Conservation (phyloP, 345 rosid genomes). For the Murraya paniculata region DNA sequence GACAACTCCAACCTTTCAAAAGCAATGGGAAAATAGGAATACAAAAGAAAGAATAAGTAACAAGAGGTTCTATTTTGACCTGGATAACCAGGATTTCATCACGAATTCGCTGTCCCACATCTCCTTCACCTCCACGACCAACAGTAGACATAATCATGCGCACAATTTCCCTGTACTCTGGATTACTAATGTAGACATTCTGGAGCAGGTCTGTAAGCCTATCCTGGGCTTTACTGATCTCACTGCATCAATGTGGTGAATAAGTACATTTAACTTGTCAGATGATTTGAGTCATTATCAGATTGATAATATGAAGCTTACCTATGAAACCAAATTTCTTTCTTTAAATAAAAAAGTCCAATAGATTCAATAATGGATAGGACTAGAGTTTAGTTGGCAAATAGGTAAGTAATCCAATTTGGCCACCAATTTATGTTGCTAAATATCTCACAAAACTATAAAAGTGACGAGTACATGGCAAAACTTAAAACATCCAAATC, state of each 20-base stretch:
- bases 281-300: constrained; percentile 1
- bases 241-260: constrained; percentile 49
- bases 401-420: background rate
- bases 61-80: constrained; percentile 42
- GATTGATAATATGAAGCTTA: background rate
- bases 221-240: constrained; percentile 95
- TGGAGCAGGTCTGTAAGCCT: constrained; percentile 84
- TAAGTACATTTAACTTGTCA: background rate
- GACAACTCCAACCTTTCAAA: background rate
- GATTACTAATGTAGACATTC: constrained; percentile 49
- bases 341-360: background rate
- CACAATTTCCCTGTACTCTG: constrained; percentile 69
- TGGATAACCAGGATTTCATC: constrained; percentile 97
- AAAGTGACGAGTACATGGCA: background rate
- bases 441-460: background rate
- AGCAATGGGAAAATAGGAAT: constrained; percentile 1
- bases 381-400: background rate
- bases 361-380: background rate
- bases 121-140: constrained; percentile 99
- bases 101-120: constrained; percentile 98
- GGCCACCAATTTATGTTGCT: background rate
- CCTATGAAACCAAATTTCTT: background rate
- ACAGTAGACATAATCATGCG: constrained; percentile 92
- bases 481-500: background rate
- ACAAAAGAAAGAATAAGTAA: constrained; percentile 18